phyloP scores from a whole-genome alignment of 495 filamentous ascomycete genomes.

The Podospora fimiseda region DNA sequence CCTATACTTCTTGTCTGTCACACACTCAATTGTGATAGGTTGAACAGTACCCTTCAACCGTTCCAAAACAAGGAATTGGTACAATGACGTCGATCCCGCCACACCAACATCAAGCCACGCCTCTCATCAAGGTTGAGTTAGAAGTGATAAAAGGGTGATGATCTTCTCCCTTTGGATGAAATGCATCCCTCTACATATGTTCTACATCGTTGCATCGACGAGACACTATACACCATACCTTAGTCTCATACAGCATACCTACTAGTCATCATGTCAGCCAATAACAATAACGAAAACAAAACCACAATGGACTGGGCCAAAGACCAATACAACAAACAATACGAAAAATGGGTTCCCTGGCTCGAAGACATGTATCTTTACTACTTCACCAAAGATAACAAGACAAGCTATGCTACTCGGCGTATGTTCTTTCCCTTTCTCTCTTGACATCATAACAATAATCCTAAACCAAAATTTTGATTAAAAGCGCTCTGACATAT shows the following conservation, averaged over 20 bases:
- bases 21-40: not conserved
- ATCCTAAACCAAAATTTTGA: not conserved
- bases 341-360: conserved; percentile 70
- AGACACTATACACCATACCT: not conserved
- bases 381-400: conserved; percentile 69
- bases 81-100: not conserved
- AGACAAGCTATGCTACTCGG: conserved; percentile 57
- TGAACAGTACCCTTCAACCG: not conserved
- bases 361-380: conserved; percentile 63
- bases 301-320: conserved; percentile 47
- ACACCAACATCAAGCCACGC: not conserved
- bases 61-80: not conserved
- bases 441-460: not conserved
- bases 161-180: too few species aligned
- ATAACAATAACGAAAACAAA: not conserved
- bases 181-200: too few species aligned
- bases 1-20: too few species aligned
- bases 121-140: too few species aligned
- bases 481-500: not conserved
- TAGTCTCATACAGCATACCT: too few species aligned
- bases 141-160: too few species aligned
- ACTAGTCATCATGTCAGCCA: too few species aligned
- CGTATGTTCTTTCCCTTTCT: conserved; percentile 29
- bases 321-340: conserved; percentile 56
- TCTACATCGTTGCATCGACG: too few species aligned